These are phyloP conservation scores for Rhizopogon salebrosus DNA, from an alignment of 768 basidiomycete genomes.

Conservation along the genomic window DNA sequence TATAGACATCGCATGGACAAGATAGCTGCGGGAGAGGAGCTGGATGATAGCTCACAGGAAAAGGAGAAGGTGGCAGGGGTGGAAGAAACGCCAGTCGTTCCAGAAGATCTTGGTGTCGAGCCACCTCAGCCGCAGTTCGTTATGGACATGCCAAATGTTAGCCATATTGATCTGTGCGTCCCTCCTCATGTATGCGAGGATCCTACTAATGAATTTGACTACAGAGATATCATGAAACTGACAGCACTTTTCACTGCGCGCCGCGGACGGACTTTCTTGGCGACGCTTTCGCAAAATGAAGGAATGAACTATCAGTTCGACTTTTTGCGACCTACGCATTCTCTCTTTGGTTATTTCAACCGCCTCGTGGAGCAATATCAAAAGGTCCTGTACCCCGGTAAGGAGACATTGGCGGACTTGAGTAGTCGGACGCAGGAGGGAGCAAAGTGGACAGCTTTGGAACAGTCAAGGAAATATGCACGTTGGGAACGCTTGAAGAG, in stretches of 20 bases:
- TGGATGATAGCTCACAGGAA: constrained; percentile 50
- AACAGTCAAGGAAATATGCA: constrained; percentile 70
- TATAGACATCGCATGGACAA: constrained; percentile 90
- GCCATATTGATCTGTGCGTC: constrained; percentile 86
- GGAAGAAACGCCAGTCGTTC: constrained; percentile 26
- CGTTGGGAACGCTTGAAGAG: constrained; percentile 85
- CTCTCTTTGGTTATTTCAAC: constrained; percentile 95
- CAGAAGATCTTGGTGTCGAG: constrained; percentile 63
- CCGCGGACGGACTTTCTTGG: constrained; percentile 82
- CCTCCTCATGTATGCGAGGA: neutral
- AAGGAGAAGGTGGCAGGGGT: constrained; percentile 37
- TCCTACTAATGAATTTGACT: constrained; percentile 3
- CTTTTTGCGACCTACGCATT: constrained; percentile 92
- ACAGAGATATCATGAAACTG: constrained; percentile 90
- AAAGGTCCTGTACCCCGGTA: constrained; percentile 80
- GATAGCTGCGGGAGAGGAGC: constrained; percentile 67
- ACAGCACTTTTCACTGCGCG: constrained; percentile 95
- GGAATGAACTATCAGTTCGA: constrained; percentile 98
- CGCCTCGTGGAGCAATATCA: constrained; percentile 94
- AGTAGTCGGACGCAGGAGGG: constrained; percentile 59
- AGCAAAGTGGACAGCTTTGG: constrained; percentile 74
- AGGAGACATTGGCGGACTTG: constrained; percentile 70
- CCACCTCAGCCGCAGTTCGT: constrained; percentile 82
- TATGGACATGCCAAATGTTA: constrained; percentile 82
- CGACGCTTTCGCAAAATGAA: constrained; percentile 79